A percentile compares a stretch with the other conserved stretches of the same genome.
Conservation (phyloP, 306 rosid species). For the Sicyos baderoa region DNA sequence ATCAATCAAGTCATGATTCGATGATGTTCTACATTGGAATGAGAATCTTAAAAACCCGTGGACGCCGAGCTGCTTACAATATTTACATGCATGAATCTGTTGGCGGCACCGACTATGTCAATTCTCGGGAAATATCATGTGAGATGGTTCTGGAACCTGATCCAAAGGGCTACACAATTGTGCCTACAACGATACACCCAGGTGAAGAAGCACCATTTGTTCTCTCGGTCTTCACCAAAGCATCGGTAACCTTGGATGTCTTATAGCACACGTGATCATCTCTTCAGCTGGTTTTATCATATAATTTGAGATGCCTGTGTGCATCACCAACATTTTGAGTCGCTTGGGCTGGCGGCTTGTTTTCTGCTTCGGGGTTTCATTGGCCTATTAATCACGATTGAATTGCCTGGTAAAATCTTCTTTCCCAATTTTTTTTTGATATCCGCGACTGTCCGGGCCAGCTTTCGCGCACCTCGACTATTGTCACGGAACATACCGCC, state of each 20-base stretch:
- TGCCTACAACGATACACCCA: slow-evolving; percentile 97
- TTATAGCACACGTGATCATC: slow-evolving; percentile 35
- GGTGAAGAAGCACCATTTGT: slow-evolving; percentile 99
- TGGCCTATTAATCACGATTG: slow-evolving; percentile 22
- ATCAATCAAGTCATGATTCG: slow-evolving; percentile 96
- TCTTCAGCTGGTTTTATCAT: slow-evolving; percentile 27
- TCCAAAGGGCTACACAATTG: slow-evolving; percentile 96
- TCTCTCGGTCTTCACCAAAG: slow-evolving; percentile 96
- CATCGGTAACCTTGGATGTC: slow-evolving; percentile 80
- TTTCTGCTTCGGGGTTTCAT: slow-evolving; percentile 26
- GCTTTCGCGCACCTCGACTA: too few species aligned
- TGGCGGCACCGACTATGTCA: slow-evolving; percentile 95
- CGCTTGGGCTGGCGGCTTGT: slow-evolving; percentile 47
- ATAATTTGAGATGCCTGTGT: slow-evolving; percentile 14
- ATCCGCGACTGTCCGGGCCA: too few species aligned
- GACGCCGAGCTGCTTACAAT: slow-evolving; percentile 86
- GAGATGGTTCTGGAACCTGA: slow-evolving; percentile 99
- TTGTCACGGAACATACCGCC: too few species aligned
- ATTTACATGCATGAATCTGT: slow-evolving; percentile 96
- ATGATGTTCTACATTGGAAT: slow-evolving; percentile 96
- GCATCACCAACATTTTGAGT: slow-evolving; percentile 29
- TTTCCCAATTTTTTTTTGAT: too few species aligned
- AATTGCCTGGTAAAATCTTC: slow-evolving; percentile 8
- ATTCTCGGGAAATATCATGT: slow-evolving; percentile 95
- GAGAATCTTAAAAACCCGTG: slow-evolving; percentile 99